Conservation (phyloP, 1,284 basidiomycete genomes). For the Sporisorium reilianum region DNA sequence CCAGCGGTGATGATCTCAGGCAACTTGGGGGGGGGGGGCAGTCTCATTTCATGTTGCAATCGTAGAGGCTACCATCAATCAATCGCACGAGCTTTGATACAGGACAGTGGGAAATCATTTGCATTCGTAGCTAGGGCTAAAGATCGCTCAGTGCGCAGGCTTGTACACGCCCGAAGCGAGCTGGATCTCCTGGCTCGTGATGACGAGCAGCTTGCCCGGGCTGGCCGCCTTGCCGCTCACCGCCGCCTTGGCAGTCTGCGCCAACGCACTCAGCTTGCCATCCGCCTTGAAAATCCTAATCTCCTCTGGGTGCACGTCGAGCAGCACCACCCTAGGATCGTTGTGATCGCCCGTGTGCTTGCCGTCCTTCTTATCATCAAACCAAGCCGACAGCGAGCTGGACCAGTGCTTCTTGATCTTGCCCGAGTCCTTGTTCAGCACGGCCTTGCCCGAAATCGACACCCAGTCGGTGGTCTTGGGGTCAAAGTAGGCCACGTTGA, state of each 20-base stretch:
- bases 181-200: slow-evolving; percentile 75
- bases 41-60: too few species aligned
- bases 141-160: slow-evolving; percentile 18
- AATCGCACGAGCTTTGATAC: too few species aligned
- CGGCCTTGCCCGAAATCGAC: slow-evolving; percentile 81
- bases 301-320: slow-evolving; percentile 84
- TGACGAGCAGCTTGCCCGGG: slow-evolving; percentile 77
- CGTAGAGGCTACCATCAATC: too few species aligned
- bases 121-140: too few species aligned
- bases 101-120: slow-evolving; percentile 3
- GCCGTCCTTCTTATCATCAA: slow-evolving; percentile 88
- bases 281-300: slow-evolving; percentile 64
- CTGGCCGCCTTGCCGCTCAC: slow-evolving; percentile 75
- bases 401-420: slow-evolving; percentile 65
- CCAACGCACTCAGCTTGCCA: slow-evolving; percentile 43
- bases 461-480: slow-evolving; percentile 83
- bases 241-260: slow-evolving; percentile 74
- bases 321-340: slow-evolving; percentile 84
- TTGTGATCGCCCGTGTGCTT: slow-evolving; percentile 82
- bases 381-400: slow-evolving; percentile 75
- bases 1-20: too few species aligned
- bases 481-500: slow-evolving; percentile 75
- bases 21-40: too few species aligned
- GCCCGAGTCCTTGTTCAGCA: slow-evolving; percentile 48
- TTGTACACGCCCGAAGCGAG: slow-evolving; percentile 67